These are phyloP conservation scores for Candida tammaniensis DNA, from an alignment of 805 yeast genomes.

Conservation along the genomic window DNA sequence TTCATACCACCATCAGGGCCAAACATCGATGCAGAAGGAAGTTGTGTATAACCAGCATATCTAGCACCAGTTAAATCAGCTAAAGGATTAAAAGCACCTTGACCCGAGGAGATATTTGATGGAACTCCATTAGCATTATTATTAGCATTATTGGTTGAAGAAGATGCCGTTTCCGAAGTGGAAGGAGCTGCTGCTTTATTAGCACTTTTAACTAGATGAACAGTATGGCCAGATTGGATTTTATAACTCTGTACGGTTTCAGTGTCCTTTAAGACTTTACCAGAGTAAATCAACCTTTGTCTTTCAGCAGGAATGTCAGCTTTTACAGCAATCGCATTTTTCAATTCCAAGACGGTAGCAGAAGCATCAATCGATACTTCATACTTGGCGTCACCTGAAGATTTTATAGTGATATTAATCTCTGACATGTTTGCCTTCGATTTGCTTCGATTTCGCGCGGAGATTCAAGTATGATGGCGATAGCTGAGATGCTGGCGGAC, in stretches of 20 bases:
- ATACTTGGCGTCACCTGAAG: slow-evolving; percentile 78
- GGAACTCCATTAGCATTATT: slow-evolving; percentile 47
- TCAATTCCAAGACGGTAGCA: slow-evolving; percentile 64
- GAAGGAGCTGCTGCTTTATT: slow-evolving; percentile 31
- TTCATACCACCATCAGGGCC: slow-evolving; percentile 96
- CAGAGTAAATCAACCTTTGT: slow-evolving; percentile 90
- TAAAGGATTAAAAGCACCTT: slow-evolving; percentile 83
- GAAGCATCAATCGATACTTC: slow-evolving; percentile 54
- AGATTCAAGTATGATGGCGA: no score
- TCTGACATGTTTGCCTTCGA: no score
- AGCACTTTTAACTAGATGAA: slow-evolving; percentile 87
- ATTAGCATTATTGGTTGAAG: slow-evolving; percentile 9
- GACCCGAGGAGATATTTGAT: slow-evolving; percentile 81
- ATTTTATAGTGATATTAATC: slow-evolving; percentile 40
- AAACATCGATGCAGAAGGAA: slow-evolving; percentile 85
- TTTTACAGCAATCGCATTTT: slow-evolving; percentile 56
- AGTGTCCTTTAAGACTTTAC: slow-evolving; percentile 84
- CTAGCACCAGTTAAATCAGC: slow-evolving; percentile 94
- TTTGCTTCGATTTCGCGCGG: no score
- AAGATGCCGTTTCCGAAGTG: slow-evolving; percentile 17
- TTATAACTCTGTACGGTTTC: slow-evolving; percentile 75
- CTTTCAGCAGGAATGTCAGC: slow-evolving; percentile 70
- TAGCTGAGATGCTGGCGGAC: no score
- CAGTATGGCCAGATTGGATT: slow-evolving; percentile 79
- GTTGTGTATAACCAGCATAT: slow-evolving; percentile 86